These are phyloP conservation scores for Tilletiopsis washingtonensis DNA, from an alignment of 1,284 basidiomycete species.

Conservation along the genomic window DNA sequence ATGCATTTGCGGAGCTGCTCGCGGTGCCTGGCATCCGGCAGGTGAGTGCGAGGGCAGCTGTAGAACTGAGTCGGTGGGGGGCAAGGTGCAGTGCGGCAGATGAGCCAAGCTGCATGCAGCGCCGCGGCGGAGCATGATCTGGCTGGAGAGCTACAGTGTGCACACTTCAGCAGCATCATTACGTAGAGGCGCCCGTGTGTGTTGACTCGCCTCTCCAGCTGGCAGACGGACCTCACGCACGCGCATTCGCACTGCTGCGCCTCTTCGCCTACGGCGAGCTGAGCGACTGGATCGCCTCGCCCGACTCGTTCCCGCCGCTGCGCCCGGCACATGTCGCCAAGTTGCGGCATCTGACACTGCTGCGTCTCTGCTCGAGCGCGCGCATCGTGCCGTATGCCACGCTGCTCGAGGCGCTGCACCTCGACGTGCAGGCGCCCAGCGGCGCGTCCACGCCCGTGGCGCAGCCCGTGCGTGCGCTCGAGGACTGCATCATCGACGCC, in stretches of 20 bases:
- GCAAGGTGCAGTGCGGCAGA: too few species aligned
- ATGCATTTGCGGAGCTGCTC: constrained; percentile 79
- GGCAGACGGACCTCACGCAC: constrained; percentile 22
- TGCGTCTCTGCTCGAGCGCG: constrained; percentile 51
- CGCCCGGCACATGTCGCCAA: constrained; percentile 68
- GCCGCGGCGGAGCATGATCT: too few species aligned
- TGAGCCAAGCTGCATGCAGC: too few species aligned
- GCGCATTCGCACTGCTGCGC: constrained; percentile 56
- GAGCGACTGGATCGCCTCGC: constrained; percentile 56
- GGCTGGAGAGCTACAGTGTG: too few species aligned
- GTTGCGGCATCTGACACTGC: constrained; percentile 82
- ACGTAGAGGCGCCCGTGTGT: neutral
- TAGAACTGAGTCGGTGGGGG: too few species aligned
- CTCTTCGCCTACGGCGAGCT: constrained; percentile 84
- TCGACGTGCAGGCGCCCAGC: neutral
- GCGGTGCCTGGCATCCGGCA: constrained; percentile 73
- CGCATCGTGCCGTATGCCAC: neutral
- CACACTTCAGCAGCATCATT: neutral
- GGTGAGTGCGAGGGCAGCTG: constrained; percentile 51
- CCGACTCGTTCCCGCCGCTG: constrained; percentile 44
- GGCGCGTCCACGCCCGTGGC: neutral
- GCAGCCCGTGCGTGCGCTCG: constrained; percentile 56
- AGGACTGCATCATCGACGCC: constrained; percentile 89
- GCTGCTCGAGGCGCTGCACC: neutral
- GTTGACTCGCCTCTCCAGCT: constrained; percentile 1